phyloP scores from a whole-genome alignment of 1,284 basidiomycete species.

The Marasmius fiardii region DNA sequence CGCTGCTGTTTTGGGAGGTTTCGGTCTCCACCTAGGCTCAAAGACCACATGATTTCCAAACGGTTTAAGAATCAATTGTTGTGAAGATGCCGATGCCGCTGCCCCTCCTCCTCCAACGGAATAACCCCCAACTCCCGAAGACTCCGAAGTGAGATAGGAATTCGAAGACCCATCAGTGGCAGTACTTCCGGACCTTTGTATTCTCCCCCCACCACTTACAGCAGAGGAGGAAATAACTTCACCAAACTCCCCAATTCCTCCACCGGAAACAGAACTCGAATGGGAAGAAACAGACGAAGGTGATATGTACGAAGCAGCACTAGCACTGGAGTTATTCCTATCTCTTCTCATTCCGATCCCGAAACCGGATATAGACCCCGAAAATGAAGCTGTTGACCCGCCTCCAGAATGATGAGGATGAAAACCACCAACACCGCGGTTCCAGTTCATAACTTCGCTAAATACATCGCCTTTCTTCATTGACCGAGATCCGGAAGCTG shows the following conservation, averaged over 20 bases:
- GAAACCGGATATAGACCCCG: not conserved
- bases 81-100: not conserved
- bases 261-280: not conserved
- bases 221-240: not conserved
- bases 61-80: conserved; percentile 40
- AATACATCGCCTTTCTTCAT: conserved; percentile 52
- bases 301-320: not conserved
- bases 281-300: not conserved
- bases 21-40: conserved; percentile 47
- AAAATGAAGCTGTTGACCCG: too few relatives aligned
- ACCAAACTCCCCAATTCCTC: not conserved
- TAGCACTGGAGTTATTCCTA: not conserved
- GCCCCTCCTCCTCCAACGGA: too few relatives aligned
- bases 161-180: not conserved
- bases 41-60: conserved; percentile 65
- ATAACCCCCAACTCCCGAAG: too few relatives aligned
- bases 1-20: not conserved
- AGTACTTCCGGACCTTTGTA: not conserved
- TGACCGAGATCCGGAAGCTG: too few relatives aligned
- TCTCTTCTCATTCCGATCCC: not conserved
- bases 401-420: too few relatives aligned
- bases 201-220: not conserved
- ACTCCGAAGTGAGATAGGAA: not conserved
- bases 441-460: conserved; percentile 64
- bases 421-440: too few relatives aligned